phyloP scores from a whole-genome alignment of 495 filamentous ascomycete species.

The Xanthoparmelia taractica region DNA sequence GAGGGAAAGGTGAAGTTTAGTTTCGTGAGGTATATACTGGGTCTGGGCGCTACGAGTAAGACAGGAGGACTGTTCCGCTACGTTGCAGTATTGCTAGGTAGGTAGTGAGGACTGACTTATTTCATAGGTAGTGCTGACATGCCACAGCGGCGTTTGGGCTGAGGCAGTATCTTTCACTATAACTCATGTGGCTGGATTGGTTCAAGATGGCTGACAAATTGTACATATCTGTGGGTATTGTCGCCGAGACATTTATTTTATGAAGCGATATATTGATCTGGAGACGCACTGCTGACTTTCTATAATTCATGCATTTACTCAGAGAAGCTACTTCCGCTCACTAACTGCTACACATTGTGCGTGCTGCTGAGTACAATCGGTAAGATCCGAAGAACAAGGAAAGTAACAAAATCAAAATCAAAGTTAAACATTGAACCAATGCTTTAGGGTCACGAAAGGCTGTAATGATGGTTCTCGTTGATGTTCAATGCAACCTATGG shows the following conservation, averaged over 20 bases:
- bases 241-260: not conserved
- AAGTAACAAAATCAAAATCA: too few relatives aligned
- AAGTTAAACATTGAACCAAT: too few relatives aligned
- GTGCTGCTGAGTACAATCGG: too few relatives aligned
- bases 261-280: not conserved
- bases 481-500: too few relatives aligned
- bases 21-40: conserved; percentile 40
- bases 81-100: conserved; percentile 35
- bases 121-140: not conserved
- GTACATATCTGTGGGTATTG: not conserved
- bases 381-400: too few relatives aligned
- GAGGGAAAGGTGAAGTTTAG: conserved; percentile 52
- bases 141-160: conserved; percentile 4
- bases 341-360: too few relatives aligned
- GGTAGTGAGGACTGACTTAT: conserved; percentile 25
- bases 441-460: too few relatives aligned
- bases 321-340: too few relatives aligned
- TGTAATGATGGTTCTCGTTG: too few relatives aligned
- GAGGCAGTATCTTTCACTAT: conserved; percentile 2
- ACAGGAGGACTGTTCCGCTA: conserved; percentile 38
- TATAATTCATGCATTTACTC: not conserved
- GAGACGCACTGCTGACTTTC: not conserved
- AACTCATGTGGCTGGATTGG: not conserved
- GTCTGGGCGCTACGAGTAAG: conserved; percentile 39
- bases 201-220: not conserved